These are phyloP conservation scores for Xerocomus brunneocitrinus DNA, from an alignment of 768 basidiomycete species.

Conservation along the genomic window DNA sequence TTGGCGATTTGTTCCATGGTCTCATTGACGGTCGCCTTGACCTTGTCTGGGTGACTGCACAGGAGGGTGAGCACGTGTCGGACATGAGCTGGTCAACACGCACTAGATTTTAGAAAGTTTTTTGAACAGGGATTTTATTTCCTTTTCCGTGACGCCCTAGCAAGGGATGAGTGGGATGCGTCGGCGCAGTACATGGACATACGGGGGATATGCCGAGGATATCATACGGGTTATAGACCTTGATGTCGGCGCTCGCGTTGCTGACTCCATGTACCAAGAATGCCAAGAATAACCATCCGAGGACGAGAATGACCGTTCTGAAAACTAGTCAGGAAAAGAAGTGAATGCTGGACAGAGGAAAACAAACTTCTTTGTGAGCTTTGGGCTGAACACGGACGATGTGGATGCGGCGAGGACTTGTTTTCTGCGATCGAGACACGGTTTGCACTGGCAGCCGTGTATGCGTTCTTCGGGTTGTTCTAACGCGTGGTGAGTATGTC, in stretches of 20 bases:
- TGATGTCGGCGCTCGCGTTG: constrained; percentile 50
- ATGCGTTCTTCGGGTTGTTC: constrained; percentile 30
- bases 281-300: constrained; percentile 73
- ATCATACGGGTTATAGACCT: constrained; percentile 90
- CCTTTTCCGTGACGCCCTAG: constrained; percentile 73
- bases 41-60: constrained; percentile 93
- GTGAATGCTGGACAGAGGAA: background rate
- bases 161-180: background rate
- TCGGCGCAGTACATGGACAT: background rate
- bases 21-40: constrained; percentile 73
- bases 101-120: constrained; percentile 86
- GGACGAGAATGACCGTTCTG: constrained; percentile 56
- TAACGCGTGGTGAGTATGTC: constrained; percentile 15
- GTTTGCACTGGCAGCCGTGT: constrained; percentile 56
- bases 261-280: constrained; percentile 65
- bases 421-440: constrained; percentile 54
- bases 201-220: constrained; percentile 76
- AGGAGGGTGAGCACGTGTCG: background rate
- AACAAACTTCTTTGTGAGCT: constrained; percentile 48
- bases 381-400: constrained; percentile 47
- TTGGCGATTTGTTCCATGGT: constrained; percentile 83
- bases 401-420: constrained; percentile 38
- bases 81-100: background rate
- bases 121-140: constrained; percentile 95
- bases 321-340: background rate